phyloP scores from a whole-genome alignment of 257 asterid species.

The Vinca minor region DNA sequence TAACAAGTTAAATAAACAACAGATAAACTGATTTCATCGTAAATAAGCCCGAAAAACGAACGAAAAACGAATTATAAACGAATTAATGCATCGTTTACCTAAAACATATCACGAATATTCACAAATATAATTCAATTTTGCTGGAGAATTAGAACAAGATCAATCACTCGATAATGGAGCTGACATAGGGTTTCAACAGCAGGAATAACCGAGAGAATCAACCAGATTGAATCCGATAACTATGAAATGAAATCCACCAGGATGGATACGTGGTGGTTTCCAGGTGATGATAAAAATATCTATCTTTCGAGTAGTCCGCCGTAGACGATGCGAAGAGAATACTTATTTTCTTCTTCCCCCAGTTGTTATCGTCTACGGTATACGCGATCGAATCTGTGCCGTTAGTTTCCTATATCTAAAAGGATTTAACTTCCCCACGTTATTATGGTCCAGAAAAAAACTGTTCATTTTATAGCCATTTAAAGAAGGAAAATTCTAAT shows the following conservation, averaged over 20 bases:
- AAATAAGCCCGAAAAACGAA: too few species aligned
- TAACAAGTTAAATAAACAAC: too few species aligned
- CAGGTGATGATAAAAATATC: conserved; percentile 16
- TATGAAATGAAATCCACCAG: conserved; percentile 15
- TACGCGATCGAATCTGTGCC: conserved; percentile 31
- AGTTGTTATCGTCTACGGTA: conserved; percentile 19
- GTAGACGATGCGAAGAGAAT: conserved; percentile 25
- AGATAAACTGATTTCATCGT: too few species aligned
- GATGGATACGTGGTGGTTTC: conserved; percentile 20
- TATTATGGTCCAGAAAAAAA: too few species aligned
- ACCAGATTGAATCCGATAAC: not conserved
- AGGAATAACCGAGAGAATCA: conserved; percentile 10
- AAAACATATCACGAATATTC: too few species aligned
- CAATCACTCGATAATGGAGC: conserved; percentile 1
- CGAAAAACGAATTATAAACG: too few species aligned
- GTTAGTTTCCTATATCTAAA: conserved; percentile 19
- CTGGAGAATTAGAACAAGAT: not conserved
- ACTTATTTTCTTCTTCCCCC: conserved; percentile 17
- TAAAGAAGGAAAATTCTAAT: too few species aligned
- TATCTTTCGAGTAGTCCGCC: conserved; percentile 38
- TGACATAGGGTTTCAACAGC: conserved; percentile 50
- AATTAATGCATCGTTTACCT: too few species aligned
- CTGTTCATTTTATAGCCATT: too few species aligned
- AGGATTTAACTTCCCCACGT: too few species aligned
- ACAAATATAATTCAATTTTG: too few species aligned